A percentile compares a stretch with the other conserved stretches of the same genome.
These are phyloP conservation scores for Solanum aculeatissimum DNA, from an alignment of 305 asterid species.

Conservation along the genomic window DNA sequence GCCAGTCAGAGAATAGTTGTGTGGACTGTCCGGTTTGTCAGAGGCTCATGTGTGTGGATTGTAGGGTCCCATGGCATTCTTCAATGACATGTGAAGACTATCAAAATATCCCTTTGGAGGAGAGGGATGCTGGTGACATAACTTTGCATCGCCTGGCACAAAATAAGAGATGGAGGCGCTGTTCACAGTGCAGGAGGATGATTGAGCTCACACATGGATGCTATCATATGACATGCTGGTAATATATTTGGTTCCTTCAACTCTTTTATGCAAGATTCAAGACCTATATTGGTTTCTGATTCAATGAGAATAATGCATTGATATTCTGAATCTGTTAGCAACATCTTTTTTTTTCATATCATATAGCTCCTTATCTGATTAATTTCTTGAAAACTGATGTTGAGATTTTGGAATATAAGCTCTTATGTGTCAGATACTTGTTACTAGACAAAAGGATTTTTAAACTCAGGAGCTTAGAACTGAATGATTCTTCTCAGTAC, in stretches of 20 bases:
- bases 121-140: constrained; percentile 44
- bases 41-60: constrained; percentile 59
- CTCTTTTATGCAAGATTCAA: not conserved
- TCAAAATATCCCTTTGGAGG: constrained; percentile 51
- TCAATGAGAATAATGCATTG: not conserved
- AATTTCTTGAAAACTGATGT: not conserved
- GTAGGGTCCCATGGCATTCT: constrained; percentile 84
- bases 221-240: constrained; percentile 80
- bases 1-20: constrained; percentile 40
- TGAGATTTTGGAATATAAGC: not conserved
- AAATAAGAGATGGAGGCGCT: constrained; percentile 54
- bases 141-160: constrained; percentile 40
- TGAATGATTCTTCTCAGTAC: not conserved
- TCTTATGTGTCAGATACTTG: not conserved
- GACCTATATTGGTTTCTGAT: not conserved
- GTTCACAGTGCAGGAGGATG: constrained; percentile 60
- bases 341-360: not conserved
- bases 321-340: not conserved
- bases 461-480: not conserved
- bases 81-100: constrained; percentile 73
- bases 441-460: not conserved
- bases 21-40: constrained; percentile 75
- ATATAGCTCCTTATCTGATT: not conserved
- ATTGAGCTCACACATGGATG: constrained; percentile 62
- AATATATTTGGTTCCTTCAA: constrained; percentile 4